Conservation (phyloP, 2,329 filamentous ascomycete species). For the Lachnellula hyalina region DNA sequence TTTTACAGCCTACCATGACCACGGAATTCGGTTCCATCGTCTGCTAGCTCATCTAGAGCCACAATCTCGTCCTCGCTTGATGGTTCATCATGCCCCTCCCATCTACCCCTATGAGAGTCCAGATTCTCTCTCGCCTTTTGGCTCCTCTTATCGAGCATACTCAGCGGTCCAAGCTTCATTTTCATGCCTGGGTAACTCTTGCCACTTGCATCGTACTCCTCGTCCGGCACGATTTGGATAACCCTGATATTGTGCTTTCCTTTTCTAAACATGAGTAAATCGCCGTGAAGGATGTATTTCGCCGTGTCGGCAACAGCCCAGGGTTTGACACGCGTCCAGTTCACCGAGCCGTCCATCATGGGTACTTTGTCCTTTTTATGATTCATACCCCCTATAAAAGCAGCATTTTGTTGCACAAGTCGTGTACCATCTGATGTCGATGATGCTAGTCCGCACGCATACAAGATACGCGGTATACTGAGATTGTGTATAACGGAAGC, state of each 20-base stretch:
- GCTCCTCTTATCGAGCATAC: conserved; percentile 4
- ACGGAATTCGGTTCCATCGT: too few relatives aligned
- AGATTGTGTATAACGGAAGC: conserved; percentile 47
- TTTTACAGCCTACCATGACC: too few relatives aligned
- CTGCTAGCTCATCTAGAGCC: too few relatives aligned
- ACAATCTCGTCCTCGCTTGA: too few relatives aligned
- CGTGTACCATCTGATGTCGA: conserved; percentile 55
- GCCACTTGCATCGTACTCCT: conserved; percentile 31
- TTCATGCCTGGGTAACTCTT: conserved; percentile 6
- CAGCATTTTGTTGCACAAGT: conserved; percentile 48
- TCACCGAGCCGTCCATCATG: conserved; percentile 46
- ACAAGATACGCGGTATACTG: conserved; percentile 54
- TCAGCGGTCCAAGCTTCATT: neutral
- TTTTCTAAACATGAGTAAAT: conserved; percentile 54
- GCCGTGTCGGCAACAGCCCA: conserved; percentile 53
- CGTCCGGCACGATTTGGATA: conserved; percentile 53
- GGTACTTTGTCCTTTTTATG: conserved; percentile 36
- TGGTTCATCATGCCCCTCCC: neutral
- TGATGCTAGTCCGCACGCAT: conserved; percentile 52
- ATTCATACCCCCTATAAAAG: conserved; percentile 55
- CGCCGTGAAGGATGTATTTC: conserved; percentile 55
- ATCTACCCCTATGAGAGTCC: neutral
- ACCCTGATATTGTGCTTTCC: conserved; percentile 60
- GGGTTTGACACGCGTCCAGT: conserved; percentile 56
- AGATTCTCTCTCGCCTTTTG: conserved; percentile 2